phyloP scores from a whole-genome alignment of 805 yeast genomes.

The Starmerella floricola region DNA sequence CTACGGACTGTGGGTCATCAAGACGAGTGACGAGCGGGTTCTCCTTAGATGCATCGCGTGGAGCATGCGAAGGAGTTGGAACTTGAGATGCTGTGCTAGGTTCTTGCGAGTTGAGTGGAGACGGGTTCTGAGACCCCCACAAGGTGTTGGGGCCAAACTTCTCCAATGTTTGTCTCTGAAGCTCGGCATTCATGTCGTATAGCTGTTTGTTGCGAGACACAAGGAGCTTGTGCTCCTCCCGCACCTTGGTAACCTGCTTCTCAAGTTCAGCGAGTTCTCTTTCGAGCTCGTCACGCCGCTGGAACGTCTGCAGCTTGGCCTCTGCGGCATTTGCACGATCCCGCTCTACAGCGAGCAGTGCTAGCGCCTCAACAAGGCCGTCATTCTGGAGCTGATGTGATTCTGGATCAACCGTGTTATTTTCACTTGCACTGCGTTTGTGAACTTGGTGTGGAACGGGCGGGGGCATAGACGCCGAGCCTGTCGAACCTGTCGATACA shows the following conservation, averaged over 20 bases:
- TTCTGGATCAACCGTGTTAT: background rate
- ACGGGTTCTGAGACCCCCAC: slow-evolving; percentile 17
- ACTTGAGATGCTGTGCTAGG: background rate
- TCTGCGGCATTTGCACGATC: slow-evolving; percentile 13
- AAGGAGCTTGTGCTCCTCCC: slow-evolving; percentile 27
- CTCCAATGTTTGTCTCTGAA: slow-evolving; percentile 28
- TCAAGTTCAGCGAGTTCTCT: slow-evolving; percentile 26
- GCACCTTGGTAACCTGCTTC: slow-evolving; percentile 22
- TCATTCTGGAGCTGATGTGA: background rate
- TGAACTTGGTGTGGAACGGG: slow-evolving; percentile 8
- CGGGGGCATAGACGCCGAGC: slow-evolving; percentile 1
- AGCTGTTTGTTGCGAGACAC: slow-evolving; percentile 29
- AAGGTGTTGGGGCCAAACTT: slow-evolving; percentile 23
- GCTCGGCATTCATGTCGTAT: slow-evolving; percentile 30
- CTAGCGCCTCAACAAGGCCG: slow-evolving; percentile 9
- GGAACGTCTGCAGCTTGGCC: background rate
- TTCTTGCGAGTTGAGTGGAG: background rate
- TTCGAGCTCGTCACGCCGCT: slow-evolving; percentile 16
- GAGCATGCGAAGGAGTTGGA: background rate
- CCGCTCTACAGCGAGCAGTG: slow-evolving; percentile 22
- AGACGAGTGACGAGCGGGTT: slow-evolving; percentile 13
- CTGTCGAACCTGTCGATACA: slow-evolving; percentile 1
- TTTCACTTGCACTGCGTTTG: slow-evolving; percentile 21
- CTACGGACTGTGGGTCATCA: slow-evolving; percentile 3
- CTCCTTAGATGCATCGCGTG: background rate